Conservation (phyloP, 805 yeast genomes). For the Candida krabiensis region DNA sequence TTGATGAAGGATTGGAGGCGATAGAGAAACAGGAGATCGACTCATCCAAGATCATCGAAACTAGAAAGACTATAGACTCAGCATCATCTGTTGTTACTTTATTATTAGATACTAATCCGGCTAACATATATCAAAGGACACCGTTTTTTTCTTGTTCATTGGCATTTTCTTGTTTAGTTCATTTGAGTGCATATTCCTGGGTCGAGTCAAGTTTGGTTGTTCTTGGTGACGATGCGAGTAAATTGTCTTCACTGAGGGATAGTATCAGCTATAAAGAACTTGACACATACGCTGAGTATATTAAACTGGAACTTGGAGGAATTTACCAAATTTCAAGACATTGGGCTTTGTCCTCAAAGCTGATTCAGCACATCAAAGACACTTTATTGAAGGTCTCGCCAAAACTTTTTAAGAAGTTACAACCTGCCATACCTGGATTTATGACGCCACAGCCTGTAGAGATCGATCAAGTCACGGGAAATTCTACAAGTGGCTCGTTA, state of each 20-base stretch:
- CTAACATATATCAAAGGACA: constrained; percentile 43
- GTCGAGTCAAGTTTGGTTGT: constrained; percentile 38
- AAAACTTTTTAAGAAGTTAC: constrained; percentile 37
- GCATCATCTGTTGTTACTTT: constrained; percentile 49
- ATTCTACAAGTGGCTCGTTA: neutral
- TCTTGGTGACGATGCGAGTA: constrained; percentile 11
- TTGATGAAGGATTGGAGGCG: constrained; percentile 31
- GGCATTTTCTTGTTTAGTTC: constrained; percentile 53
- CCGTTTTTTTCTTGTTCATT: constrained; percentile 54
- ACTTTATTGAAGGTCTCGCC: constrained; percentile 45
- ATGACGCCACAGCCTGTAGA: constrained; percentile 5
- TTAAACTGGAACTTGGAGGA: constrained; percentile 49
- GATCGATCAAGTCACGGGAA: constrained; percentile 5
- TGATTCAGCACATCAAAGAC: constrained; percentile 47
- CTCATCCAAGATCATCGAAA: constrained; percentile 48
- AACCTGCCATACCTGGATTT: constrained; percentile 29
- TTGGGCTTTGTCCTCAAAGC: constrained; percentile 49
- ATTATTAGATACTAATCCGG: constrained; percentile 47
- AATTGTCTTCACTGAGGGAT: constrained; percentile 21
- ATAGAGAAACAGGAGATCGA: constrained; percentile 36
- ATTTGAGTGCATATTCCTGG: constrained; percentile 55
- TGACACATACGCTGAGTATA: constrained; percentile 45
- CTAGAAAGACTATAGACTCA: constrained; percentile 53
- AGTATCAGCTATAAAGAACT: constrained; percentile 37
- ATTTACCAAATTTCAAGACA: constrained; percentile 50